A percentile compares a stretch with the other conserved stretches of the same genome.
These are phyloP conservation scores for Coprinellus micaceus DNA, from an alignment of 768 basidiomycete genomes.

Conservation along the genomic window DNA sequence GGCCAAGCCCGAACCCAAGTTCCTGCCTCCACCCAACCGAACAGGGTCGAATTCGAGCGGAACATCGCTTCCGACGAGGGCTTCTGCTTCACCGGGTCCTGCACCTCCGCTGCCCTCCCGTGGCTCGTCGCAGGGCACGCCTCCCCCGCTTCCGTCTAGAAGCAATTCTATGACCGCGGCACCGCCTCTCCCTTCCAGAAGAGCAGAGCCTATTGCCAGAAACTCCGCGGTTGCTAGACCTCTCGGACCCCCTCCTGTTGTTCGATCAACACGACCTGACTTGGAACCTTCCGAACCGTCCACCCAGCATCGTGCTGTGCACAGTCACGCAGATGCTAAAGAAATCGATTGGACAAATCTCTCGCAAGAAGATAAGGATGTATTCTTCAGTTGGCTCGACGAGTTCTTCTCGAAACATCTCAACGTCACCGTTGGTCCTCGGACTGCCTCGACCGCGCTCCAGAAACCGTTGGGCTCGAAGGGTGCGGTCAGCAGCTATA, in stretches of 20 bases:
- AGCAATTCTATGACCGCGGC: conserved; percentile 2
- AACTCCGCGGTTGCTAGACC: conserved; percentile 9
- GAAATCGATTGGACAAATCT: conserved; percentile 69
- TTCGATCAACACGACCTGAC: conserved; percentile 14
- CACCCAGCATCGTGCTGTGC: not conserved
- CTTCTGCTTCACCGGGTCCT: conserved; percentile 20
- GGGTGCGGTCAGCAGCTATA: not conserved
- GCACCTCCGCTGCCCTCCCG: conserved; percentile 25
- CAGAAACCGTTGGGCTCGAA: conserved; percentile 6
- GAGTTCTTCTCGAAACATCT: conserved; percentile 62
- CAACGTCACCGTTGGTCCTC: conserved; percentile 16
- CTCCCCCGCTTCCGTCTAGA: conserved; percentile 7
- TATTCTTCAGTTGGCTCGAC: conserved; percentile 77
- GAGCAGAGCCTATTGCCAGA: conserved; percentile 1
- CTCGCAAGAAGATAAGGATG: conserved; percentile 61
- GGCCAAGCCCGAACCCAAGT: conserved; percentile 27
- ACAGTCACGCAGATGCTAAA: conserved; percentile 5
- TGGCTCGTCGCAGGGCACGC: conserved; percentile 4
- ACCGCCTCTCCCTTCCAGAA: conserved; percentile 12
- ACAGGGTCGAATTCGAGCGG: conserved; percentile 21
- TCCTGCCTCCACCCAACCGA: conserved; percentile 37
- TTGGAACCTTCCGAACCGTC: not conserved
- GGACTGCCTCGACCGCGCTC: conserved; percentile 19
- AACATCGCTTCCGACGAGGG: conserved; percentile 13
- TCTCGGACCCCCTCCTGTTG: conserved; percentile 15